phyloP scores from a whole-genome alignment of 2,329 filamentous ascomycete genomes.

The Xylariaceae sp. region DNA sequence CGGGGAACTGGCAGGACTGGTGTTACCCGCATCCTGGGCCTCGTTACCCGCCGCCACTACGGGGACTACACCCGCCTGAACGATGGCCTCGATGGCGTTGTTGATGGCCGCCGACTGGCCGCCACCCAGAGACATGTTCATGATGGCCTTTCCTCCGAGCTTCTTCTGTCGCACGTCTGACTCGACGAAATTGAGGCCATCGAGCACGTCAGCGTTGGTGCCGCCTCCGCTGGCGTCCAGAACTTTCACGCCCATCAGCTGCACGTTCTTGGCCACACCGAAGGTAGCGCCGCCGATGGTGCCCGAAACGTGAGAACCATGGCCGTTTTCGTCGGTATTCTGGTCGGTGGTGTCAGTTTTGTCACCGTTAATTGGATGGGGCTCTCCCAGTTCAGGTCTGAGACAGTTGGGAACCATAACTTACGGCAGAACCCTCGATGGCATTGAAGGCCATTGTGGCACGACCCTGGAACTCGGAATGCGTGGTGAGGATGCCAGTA shows the following conservation, averaged over 20 bases:
- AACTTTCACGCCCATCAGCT: slow-evolving; percentile 56
- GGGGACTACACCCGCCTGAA: slow-evolving; percentile 47
- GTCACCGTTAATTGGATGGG: too few relatives aligned
- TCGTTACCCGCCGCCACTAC: slow-evolving; percentile 59
- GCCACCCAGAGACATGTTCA: slow-evolving; percentile 60
- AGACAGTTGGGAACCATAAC: slow-evolving; percentile 24
- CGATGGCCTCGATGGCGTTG: slow-evolving; percentile 46
- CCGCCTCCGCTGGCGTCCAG: slow-evolving; percentile 46
- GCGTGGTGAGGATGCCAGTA: slow-evolving; percentile 54
- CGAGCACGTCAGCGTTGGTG: slow-evolving; percentile 47
- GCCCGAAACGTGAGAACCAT: slow-evolving; percentile 59
- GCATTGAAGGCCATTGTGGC: slow-evolving; percentile 50
- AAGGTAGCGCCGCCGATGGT: slow-evolving; percentile 56
- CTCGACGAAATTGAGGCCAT: slow-evolving; percentile 54
- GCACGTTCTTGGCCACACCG: slow-evolving; percentile 55
- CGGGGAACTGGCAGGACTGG: slow-evolving; percentile 50
- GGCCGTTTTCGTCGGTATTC: slow-evolving; percentile 54
- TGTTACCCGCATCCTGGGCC: slow-evolving; percentile 43
- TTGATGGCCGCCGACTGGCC: slow-evolving; percentile 45
- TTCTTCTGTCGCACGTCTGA: slow-evolving; percentile 39
- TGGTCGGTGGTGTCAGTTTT: slow-evolving; percentile 14
- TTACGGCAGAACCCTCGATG: slow-evolving; percentile 38
- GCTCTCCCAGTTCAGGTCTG: neutral
- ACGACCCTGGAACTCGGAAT: slow-evolving; percentile 52
- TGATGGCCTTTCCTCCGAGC: slow-evolving; percentile 48